Evolutionary conservation across 176 grass and related monocot genomes (phyloP).

Genomic region (Carex scoparia): DNA sequence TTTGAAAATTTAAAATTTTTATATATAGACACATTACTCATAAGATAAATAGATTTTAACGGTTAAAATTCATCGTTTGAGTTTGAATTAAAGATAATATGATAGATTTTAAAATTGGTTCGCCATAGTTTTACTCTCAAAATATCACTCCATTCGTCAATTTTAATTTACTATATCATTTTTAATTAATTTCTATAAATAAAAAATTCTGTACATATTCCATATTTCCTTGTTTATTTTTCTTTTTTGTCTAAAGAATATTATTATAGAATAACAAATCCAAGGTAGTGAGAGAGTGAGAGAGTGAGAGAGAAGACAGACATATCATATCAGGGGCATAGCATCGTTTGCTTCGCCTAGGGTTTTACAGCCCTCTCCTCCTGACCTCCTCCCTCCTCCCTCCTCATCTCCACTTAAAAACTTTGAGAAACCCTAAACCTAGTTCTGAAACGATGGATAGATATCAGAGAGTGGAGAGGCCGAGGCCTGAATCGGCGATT

Average conservation of each 20-base stretch:
- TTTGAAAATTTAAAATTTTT: too few species aligned
- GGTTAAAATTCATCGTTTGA: too few species aligned
- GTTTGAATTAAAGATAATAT: too few species aligned
- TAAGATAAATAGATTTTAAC: too few species aligned
- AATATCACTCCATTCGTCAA: too few species aligned
- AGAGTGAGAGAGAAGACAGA: not conserved
- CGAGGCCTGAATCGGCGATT: slow-evolving; percentile 73
- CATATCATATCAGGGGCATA: not conserved
- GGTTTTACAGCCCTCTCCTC: slow-evolving; percentile 52
- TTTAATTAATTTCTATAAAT: too few species aligned
- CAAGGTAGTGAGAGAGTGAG: not conserved
- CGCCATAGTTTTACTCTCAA: too few species aligned
- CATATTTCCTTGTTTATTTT: not conserved
- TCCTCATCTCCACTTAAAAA: not conserved
- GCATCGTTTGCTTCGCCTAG: slow-evolving; percentile 47
- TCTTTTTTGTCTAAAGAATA: not conserved
- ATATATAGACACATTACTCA: too few species aligned
- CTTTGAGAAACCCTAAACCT: slow-evolving; percentile 23
- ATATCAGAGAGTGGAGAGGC: slow-evolving; percentile 86
- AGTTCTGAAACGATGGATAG: slow-evolving; percentile 61
- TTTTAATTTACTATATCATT: too few species aligned
- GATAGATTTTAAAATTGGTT: too few species aligned
- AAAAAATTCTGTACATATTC: not conserved
- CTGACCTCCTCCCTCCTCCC: too few species aligned
- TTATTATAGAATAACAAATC: not conserved